phyloP scores from a whole-genome alignment of 192 early-diverging fungal genomes.

The Entomortierella parvispora region DNA sequence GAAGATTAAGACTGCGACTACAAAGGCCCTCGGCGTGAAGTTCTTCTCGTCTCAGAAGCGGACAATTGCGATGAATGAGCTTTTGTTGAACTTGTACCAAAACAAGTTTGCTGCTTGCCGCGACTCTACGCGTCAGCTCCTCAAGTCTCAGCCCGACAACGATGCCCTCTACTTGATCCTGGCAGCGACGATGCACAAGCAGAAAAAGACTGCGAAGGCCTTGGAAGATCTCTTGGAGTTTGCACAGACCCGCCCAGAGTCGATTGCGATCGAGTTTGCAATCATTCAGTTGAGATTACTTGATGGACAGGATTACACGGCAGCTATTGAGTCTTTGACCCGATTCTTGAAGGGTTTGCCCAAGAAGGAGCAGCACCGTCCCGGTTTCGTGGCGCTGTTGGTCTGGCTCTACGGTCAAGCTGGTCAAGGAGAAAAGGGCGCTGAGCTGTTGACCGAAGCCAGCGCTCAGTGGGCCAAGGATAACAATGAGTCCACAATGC shows the following conservation, averaged over 20 bases:
- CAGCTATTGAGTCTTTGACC: constrained; percentile 60
- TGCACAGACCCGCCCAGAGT: constrained; percentile 49
- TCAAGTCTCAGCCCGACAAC: constrained; percentile 70
- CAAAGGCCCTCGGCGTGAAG: constrained; percentile 67
- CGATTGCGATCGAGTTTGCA: constrained; percentile 68
- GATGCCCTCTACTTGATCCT: constrained; percentile 68
- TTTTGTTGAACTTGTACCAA: constrained; percentile 64
- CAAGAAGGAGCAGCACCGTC: constrained; percentile 57
- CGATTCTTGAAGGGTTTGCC: constrained; percentile 51
- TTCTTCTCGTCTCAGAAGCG: constrained; percentile 66
- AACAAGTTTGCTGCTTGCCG: constrained; percentile 64
- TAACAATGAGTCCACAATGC: constrained; percentile 22
- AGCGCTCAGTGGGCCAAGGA: constrained; percentile 66
- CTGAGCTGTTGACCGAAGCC: constrained; percentile 65
- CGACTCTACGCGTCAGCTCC: constrained; percentile 59
- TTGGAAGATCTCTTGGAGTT: constrained; percentile 64
- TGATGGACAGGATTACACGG: constrained; percentile 51
- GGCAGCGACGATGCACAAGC: constrained; percentile 60
- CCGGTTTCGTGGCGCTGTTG: constrained; percentile 73
- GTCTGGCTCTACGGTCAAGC: constrained; percentile 79
- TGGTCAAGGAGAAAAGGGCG: constrained; percentile 66
- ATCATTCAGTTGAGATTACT: constrained; percentile 68
- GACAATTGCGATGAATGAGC: constrained; percentile 71
- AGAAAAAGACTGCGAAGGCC: constrained; percentile 67
- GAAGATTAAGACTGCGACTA: constrained; percentile 63